These are phyloP conservation scores for Penicillium nordicum DNA, from an alignment of 2,329 filamentous ascomycete species.

Conservation along the genomic window DNA sequence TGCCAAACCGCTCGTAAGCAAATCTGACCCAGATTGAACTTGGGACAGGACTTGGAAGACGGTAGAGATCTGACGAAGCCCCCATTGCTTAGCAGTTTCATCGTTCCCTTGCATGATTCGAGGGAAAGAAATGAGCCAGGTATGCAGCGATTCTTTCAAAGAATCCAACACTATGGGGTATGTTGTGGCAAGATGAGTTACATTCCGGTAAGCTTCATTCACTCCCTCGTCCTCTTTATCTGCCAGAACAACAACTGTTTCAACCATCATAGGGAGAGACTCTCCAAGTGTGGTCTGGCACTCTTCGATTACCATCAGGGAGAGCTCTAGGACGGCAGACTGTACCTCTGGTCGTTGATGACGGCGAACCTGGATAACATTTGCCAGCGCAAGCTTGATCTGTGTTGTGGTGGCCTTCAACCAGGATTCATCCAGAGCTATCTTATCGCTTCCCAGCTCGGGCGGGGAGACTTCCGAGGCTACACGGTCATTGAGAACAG, in stretches of 20 bases:
- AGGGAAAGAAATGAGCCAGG: constrained; percentile 77
- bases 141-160: constrained; percentile 69
- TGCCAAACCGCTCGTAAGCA: constrained; percentile 30
- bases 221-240: constrained; percentile 46
- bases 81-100: constrained; percentile 68
- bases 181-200: constrained; percentile 62
- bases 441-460: constrained; percentile 35
- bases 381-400: constrained; percentile 76
- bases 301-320: constrained; percentile 70
- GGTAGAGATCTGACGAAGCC: constrained; percentile 72
- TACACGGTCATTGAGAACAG: constrained; percentile 47
- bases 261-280: constrained; percentile 68
- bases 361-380: constrained; percentile 69
- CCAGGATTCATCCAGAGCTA: constrained; percentile 59
- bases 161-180: constrained; percentile 61
- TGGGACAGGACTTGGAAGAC: constrained; percentile 64
- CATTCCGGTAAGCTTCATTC: constrained; percentile 35
- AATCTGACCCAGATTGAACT: constrained; percentile 50
- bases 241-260: constrained; percentile 72
- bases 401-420: constrained; percentile 74
- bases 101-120: constrained; percentile 80
- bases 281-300: constrained; percentile 71
- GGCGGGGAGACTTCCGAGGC: constrained; percentile 20
- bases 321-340: constrained; percentile 65
- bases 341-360: constrained; percentile 69